phyloP scores from a whole-genome alignment of 2,329 filamentous ascomycete species.

The Tolypocladium ovalisporum region DNA sequence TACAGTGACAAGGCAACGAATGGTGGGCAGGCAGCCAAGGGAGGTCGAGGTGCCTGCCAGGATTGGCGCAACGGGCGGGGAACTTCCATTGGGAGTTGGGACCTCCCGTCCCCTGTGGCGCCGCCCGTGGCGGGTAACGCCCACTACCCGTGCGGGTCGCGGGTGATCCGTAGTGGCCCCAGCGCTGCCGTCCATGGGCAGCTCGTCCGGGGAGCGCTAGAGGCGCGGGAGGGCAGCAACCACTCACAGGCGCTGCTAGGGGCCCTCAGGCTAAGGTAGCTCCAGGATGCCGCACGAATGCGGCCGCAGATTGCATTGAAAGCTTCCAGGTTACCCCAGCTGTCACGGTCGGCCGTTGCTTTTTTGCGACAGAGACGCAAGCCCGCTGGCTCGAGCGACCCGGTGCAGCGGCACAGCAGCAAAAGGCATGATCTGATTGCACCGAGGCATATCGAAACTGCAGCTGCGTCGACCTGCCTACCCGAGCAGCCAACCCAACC shows the following conservation, averaged over 20 bases:
- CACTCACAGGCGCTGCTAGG: neutral
- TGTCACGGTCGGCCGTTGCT: neutral
- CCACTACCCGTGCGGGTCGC: slow-evolving; percentile 1
- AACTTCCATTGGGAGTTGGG: too few species aligned
- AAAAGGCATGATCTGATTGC: neutral
- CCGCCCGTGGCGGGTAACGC: neutral
- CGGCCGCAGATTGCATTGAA: neutral
- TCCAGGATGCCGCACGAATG: neutral
- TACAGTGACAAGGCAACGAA: slow-evolving; percentile 6
- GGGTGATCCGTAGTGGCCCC: neutral
- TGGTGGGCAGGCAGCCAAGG: neutral
- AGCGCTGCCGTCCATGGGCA: neutral
- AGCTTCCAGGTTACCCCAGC: neutral
- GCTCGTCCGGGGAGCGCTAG: neutral
- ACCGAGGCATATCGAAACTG: neutral
- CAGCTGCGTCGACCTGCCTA: neutral
- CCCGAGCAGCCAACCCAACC: neutral
- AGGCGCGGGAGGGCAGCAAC: neutral
- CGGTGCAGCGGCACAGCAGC: neutral
- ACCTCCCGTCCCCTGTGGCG: neutral
- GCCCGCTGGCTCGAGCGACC: neutral
- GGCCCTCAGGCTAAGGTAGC: neutral
- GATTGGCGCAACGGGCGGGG: neutral
- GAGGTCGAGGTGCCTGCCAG: neutral
- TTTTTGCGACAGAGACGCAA: neutral